phyloP scores from a whole-genome alignment of 2,329 filamentous ascomycete genomes.

The Aspergillus piperis region DNA sequence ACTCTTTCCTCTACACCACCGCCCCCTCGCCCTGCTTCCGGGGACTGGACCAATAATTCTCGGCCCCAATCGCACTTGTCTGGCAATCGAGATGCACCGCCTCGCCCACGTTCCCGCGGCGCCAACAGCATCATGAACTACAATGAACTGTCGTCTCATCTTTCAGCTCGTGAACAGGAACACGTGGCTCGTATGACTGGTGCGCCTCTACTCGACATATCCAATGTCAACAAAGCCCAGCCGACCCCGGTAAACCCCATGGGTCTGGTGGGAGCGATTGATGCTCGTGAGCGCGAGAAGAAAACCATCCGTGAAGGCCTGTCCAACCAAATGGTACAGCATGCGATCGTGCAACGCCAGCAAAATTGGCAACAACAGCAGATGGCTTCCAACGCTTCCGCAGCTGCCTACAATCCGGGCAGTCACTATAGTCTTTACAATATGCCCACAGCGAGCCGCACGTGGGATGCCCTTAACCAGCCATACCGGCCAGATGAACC shows the following conservation, averaged over 20 bases:
- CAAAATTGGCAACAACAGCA: conserved; percentile 52
- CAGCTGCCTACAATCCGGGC: conserved; percentile 16
- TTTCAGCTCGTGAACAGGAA: conserved; percentile 87
- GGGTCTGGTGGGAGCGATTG: conserved; percentile 76
- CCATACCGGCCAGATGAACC: conserved; percentile 33
- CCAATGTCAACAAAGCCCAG: conserved; percentile 54
- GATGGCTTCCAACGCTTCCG: conserved; percentile 29
- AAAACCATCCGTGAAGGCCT: conserved; percentile 68
- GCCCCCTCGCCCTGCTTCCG: conserved; percentile 36
- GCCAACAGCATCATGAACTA: conserved; percentile 54
- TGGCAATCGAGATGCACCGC: conserved; percentile 24
- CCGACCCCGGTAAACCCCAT: conserved; percentile 53
- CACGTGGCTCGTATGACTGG: conserved; percentile 82
- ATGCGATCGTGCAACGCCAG: conserved; percentile 70
- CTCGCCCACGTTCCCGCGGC: conserved; percentile 56
- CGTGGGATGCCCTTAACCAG: conserved; percentile 41
- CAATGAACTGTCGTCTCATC: conserved; percentile 57
- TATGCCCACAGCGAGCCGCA: conserved; percentile 37
- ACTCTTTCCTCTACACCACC: conserved; percentile 56
- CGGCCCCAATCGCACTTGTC: conserved; percentile 38
- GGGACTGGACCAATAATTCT: conserved; percentile 40
- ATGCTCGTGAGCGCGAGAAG: conserved; percentile 76
- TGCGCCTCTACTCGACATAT: conserved; percentile 71
- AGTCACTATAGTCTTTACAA: conserved; percentile 34
- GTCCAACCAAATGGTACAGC: conserved; percentile 70